Conservation (phyloP, 495 filamentous ascomycete species). For the Xylaria flabelliformis region DNA sequence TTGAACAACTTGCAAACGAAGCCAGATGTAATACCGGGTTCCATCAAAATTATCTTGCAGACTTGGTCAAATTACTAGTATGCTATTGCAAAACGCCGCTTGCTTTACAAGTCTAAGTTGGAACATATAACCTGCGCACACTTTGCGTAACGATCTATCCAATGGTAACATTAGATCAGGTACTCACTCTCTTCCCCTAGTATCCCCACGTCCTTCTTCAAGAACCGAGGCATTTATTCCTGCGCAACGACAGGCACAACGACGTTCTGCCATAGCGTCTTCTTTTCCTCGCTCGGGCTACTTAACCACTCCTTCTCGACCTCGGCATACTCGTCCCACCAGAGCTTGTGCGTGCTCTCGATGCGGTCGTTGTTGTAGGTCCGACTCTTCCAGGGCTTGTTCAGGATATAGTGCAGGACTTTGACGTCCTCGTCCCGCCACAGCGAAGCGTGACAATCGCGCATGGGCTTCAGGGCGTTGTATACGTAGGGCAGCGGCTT, state of each 20-base stretch:
- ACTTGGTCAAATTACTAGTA: slow-evolving; percentile 11
- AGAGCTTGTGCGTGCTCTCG: slow-evolving; percentile 46
- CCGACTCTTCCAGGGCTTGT: slow-evolving; percentile 49
- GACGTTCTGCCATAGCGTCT: slow-evolving; percentile 43
- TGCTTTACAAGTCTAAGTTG: slow-evolving; percentile 5
- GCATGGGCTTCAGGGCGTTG: slow-evolving; percentile 51
- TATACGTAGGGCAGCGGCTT: slow-evolving; percentile 48
- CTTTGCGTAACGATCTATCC: not conserved
- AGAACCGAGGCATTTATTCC: slow-evolving; percentile 31
- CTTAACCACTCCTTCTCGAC: slow-evolving; percentile 47
- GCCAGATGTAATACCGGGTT: not conserved
- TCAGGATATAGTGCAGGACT: slow-evolving; percentile 48
- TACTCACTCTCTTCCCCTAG: slow-evolving; percentile 1
- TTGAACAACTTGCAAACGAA: not conserved
- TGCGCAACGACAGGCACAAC: slow-evolving; percentile 49
- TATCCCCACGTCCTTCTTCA: not conserved
- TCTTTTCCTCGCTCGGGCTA: slow-evolving; percentile 37
- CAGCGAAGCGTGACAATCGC: slow-evolving; percentile 40
- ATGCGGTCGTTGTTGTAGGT: slow-evolving; percentile 42
- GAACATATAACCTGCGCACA: not conserved
- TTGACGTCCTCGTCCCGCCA: slow-evolving; percentile 47
- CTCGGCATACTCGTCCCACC: slow-evolving; percentile 46
- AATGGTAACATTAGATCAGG: not conserved
- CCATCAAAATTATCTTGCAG: not conserved
- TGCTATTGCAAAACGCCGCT: not conserved